These are phyloP conservation scores for Meyerozyma elateridarum DNA, from an alignment of 1,139 yeast species.

Conservation along the genomic window DNA sequence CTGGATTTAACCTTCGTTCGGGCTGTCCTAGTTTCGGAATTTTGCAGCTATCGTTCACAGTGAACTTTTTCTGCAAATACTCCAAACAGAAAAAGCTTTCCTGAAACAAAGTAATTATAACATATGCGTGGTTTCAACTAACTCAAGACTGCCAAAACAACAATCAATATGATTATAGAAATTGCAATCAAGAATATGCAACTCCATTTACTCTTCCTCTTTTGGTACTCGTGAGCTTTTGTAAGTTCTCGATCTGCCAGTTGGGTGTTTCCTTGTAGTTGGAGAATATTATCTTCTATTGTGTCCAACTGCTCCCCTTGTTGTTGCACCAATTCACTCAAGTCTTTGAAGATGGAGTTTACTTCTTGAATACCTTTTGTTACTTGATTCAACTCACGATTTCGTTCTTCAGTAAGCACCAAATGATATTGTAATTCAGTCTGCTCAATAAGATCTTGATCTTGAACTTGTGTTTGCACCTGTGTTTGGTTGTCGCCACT, in stretches of 20 bases:
- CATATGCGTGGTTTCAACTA: too few relatives aligned
- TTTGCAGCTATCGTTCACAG: neutral
- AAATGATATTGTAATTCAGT: conserved; percentile 75
- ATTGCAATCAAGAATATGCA: conserved; percentile 54
- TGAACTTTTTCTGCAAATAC: too few relatives aligned
- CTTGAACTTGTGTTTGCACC: conserved; percentile 30
- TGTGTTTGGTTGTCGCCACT: conserved; percentile 20
- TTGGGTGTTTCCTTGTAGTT: conserved; percentile 61
- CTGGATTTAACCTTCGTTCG: too few relatives aligned
- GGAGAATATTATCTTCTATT: conserved; percentile 71
- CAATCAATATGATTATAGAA: conserved; percentile 31
- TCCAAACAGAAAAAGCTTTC: too few relatives aligned
- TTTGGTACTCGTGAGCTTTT: conserved; percentile 74
- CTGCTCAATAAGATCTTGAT: conserved; percentile 40
- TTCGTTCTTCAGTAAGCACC: conserved; percentile 65
- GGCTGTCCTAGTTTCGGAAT: too few relatives aligned
- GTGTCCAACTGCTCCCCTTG: conserved; percentile 84
- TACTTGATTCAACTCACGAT: conserved; percentile 65
- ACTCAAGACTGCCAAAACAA: conserved; percentile 37
- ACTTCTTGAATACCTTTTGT: conserved; percentile 79
- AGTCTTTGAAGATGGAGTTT: conserved; percentile 76
- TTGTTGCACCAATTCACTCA: conserved; percentile 71
- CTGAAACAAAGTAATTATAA: too few relatives aligned
- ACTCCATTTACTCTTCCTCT: conserved; percentile 66
- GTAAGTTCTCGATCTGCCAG: conserved; percentile 65